Evolutionary conservation across 139 green algal species (phyloP).

Genomic region (Picochlorum sp.): DNA sequence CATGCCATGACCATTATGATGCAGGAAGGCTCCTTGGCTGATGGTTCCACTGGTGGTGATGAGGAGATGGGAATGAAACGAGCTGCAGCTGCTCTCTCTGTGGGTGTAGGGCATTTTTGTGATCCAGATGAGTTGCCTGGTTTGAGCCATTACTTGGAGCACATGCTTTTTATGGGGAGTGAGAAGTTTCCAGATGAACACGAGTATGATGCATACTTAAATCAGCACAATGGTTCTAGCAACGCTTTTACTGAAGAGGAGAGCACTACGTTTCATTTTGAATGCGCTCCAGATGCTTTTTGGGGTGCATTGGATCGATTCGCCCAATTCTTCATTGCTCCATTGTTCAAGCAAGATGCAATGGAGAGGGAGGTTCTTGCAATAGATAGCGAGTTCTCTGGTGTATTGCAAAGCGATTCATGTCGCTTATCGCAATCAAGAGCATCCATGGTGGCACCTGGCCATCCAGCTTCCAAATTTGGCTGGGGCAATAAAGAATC

Average conservation of each 20-base stretch:
- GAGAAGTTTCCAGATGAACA: conserved; percentile 90
- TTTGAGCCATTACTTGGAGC: conserved; percentile 89
- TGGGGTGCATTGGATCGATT: conserved; percentile 83
- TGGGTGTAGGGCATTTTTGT: conserved; percentile 79
- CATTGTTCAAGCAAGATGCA: conserved; percentile 70
- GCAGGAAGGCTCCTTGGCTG: too few relatives aligned
- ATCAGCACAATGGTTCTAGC: conserved; percentile 63
- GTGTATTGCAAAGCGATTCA: conserved; percentile 74
- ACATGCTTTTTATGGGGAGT: conserved; percentile 99
- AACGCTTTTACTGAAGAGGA: conserved; percentile 95
- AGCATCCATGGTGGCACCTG: conserved; percentile 59
- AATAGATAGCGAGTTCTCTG: conserved; percentile 78
- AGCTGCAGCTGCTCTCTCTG: conserved; percentile 84
- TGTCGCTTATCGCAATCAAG: conserved; percentile 75
- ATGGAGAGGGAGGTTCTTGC: conserved; percentile 87
- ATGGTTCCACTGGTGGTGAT: not conserved
- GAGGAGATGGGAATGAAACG: conserved; percentile 26
- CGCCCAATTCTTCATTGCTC: conserved; percentile 87
- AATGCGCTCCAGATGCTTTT: conserved; percentile 67
- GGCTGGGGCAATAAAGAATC: conserved; percentile 83
- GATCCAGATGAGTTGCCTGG: conserved; percentile 79
- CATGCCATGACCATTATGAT: too few relatives aligned
- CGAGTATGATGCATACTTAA: conserved; percentile 90
- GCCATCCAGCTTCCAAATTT: conserved; percentile 82
- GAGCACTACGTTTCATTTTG: conserved; percentile 80